These are phyloP conservation scores for Cryphonectria japonica DNA, from an alignment of 2,329 filamentous ascomycete species.

Conservation along the genomic window DNA sequence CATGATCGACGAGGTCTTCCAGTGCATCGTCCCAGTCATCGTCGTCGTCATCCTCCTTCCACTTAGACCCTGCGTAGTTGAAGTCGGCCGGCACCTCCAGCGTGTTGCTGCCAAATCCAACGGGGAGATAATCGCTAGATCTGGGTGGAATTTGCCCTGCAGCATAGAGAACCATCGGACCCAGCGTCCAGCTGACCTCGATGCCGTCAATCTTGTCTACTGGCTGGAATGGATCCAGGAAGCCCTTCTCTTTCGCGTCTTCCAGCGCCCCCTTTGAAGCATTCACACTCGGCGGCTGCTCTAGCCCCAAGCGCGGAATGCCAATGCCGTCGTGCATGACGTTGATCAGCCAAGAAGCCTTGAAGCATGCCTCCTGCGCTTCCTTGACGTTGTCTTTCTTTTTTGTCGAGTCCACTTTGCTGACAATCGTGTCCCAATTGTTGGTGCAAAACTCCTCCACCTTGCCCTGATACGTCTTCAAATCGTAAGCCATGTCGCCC, in stretches of 20 bases:
- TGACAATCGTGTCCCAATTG: slow-evolving; percentile 75
- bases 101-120: slow-evolving; percentile 92
- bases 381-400: slow-evolving; percentile 78
- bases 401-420: slow-evolving; percentile 67
- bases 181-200: slow-evolving; percentile 96
- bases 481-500: slow-evolving; percentile 84
- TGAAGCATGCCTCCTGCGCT: slow-evolving; percentile 91
- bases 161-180: slow-evolving; percentile 95
- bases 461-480: slow-evolving; percentile 82
- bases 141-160: slow-evolving; percentile 80
- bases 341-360: slow-evolving; percentile 97
- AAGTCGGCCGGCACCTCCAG: slow-evolving; percentile 73
- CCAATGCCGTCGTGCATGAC: slow-evolving; percentile 95
- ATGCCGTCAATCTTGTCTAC: slow-evolving; percentile 89
- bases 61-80: slow-evolving; percentile 73
- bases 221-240: slow-evolving; percentile 84
- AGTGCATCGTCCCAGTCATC: slow-evolving; percentile 57
- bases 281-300: slow-evolving; percentile 64
- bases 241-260: slow-evolving; percentile 73
- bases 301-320: slow-evolving; percentile 81
- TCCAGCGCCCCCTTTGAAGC: slow-evolving; percentile 72
- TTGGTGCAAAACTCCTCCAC: slow-evolving; percentile 85
- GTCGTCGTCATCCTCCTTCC: slow-evolving; percentile 48
- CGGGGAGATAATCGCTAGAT: slow-evolving; percentile 66
- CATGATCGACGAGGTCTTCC: slow-evolving; percentile 65